Evolutionary conservation across 352 stramenopile species (phyloP), one percentile per base, ranked within the genome.

Genomic region (Phytophthora chlamydospora): DNA sequence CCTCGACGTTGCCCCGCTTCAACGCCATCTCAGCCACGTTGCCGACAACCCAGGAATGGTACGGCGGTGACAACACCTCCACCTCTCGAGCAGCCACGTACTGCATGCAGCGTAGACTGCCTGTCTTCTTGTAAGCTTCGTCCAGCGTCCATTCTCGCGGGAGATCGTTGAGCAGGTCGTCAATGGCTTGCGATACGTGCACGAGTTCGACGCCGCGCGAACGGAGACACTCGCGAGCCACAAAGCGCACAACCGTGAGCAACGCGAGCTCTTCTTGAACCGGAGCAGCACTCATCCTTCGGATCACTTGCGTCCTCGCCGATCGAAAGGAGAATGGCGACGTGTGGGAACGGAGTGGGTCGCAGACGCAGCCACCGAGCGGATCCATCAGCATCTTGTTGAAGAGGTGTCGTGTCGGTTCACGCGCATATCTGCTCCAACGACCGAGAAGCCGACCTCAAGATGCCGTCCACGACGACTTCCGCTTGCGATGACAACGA

Each of bases 41-140:
- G 44, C 46, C 55, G 41, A 58, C 44, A 7, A 59, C 31, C 61
- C 61, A 69, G 6, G 32, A 29, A 11, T 40, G 60, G 38, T 68
- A 59, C 7, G 36, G 45, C 0, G 13, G 4, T 3, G 36, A 24
- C 7, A 34, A 13, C 8, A 7, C 0, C 29, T 14, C 31, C 9
- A 14, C 29, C 38, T 39, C 31, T 35, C 42, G 17, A 38, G 51
- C 29, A 49, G 52, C 33, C n/a, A 58, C 6, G 21, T 53, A 65
- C 39, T 65, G 60, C 45, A 68, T 54, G 14, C 60, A 68, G n/a
- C 48, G 53, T 11, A 64, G 39, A 45, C 60, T 68, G 0, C 12
- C 13, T 8, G 60, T 68, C 11, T 39, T 45, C n/a, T 44, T 34
- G 31, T 64, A 68, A 4, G 40, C 47, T 39, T 58, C 53, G 19